These are phyloP conservation scores for Ogataea dorogensis DNA, from an alignment of 805 yeast species.

Conservation along the genomic window DNA sequence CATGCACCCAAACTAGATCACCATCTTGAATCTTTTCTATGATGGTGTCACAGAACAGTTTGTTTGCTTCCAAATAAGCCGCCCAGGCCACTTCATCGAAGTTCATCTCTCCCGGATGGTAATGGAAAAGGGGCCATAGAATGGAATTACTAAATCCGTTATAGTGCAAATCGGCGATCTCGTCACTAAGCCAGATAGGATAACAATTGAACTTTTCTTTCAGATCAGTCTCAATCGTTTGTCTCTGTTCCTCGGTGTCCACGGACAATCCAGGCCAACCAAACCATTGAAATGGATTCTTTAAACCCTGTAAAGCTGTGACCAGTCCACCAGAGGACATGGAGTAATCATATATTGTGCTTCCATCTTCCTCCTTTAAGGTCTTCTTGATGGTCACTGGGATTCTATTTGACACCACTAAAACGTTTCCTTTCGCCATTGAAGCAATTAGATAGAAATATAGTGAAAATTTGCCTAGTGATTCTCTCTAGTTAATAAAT, in stretches of 20 bases:
- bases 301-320: conserved; percentile 90
- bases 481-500: neutral
- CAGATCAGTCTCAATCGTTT: conserved; percentile 65
- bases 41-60: conserved; percentile 73
- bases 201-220: conserved; percentile 79
- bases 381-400: conserved; percentile 84
- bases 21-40: conserved; percentile 69
- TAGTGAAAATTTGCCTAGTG: neutral
- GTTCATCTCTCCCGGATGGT: conserved; percentile 98
- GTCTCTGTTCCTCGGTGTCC: conserved; percentile 66
- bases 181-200: conserved; percentile 85
- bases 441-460: neutral
- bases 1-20: conserved; percentile 97
- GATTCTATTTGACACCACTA: conserved; percentile 90
- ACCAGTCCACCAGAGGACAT: conserved; percentile 99
- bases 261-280: conserved; percentile 98
- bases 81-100: conserved; percentile 98
- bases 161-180: conserved; percentile 91
- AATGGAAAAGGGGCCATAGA: conserved; percentile 97
- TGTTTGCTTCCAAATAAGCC: conserved; percentile 92
- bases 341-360: conserved; percentile 70
- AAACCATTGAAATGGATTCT: conserved; percentile 91
- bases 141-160: conserved; percentile 95
- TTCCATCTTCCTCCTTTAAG: conserved; percentile 15
- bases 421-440: conserved; percentile 56